Base-by-base conservation (phyloP, 345 rosid species). In the Nasturtium officinale region DNA sequence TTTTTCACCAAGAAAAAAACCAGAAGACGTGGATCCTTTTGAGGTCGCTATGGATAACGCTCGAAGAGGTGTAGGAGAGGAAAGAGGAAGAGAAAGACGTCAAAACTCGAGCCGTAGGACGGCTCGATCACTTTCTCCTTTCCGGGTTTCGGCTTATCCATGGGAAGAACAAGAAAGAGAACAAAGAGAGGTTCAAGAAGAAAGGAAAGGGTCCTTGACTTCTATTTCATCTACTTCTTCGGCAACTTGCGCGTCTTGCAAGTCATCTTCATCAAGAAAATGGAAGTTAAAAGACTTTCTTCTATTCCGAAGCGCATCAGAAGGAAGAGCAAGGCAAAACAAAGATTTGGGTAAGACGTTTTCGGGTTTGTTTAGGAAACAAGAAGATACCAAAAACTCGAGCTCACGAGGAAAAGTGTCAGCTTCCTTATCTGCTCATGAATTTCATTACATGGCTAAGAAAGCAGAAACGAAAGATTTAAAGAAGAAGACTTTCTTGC, bases 401-500 rank as follows among this genome's bases (percentile, higher is more conserved):
- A 87, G 84, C 71, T 71, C 85, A 58, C 77, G 83, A 65, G 57
- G 70, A 76, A 73, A 28, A 88, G 81, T 37, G 56, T 46, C 68
- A 59, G 6, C 61, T 20, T 40, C 80, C 0, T 78, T 87, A 3
- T 89, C 98, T n/a, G 87, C 97, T 6, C 99, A 94, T 45, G 99
- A 88, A 67, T 67, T 87, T 78, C 97, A 87, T 80, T 94, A 94
- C 81, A 88, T 83, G 4, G 75, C 71, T 74, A 94, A 91, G 75
- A 91, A 88, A 80, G 96, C 96, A 2, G 96, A 74, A 9, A 85
- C 97, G 0, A 79, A 87, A 18, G 83, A 84, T 65, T 25, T 89
- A 86, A 94, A 84, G 90, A 94, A 88, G 86, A 91, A 64, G 75
- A 91, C 96, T 52, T 91, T 84, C 84, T 79, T 94, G 87, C 98